Evolutionary conservation across 176 grass and related monocot species (phyloP).

Genomic region (Oryza meridionalis): DNA sequence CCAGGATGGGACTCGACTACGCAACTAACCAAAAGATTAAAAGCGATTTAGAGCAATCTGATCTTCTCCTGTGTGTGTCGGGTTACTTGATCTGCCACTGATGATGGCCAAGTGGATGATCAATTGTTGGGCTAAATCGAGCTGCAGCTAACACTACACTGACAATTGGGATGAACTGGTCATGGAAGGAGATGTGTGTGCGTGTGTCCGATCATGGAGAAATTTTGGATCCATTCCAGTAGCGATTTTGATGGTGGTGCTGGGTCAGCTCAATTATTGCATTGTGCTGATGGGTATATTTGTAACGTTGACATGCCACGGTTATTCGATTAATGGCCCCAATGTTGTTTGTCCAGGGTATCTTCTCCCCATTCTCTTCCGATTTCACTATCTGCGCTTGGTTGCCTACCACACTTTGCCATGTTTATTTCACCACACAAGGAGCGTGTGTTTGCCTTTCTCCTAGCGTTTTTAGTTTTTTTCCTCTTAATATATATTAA

Average conservation of each 20-base stretch:
- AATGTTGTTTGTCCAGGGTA: not conserved
- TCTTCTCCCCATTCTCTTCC: not conserved
- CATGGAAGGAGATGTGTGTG: not conserved
- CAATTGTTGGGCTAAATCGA: not conserved
- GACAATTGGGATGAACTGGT: slow-evolving; percentile 1
- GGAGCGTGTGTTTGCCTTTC: too few species aligned
- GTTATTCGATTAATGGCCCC: not conserved
- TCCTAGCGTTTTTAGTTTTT: too few species aligned
- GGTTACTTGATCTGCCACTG: not conserved
- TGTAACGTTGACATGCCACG: not conserved
- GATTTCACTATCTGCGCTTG: too few species aligned
- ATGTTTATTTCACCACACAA: too few species aligned
- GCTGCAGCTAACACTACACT: not conserved
- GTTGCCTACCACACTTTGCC: too few species aligned
- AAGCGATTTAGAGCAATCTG: slow-evolving; percentile 17
- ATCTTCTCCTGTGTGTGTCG: not conserved
- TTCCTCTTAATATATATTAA: too few species aligned
- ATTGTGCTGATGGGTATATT: not conserved
- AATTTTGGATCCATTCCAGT: not conserved
- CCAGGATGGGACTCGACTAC: not conserved
- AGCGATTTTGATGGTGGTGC: not conserved
- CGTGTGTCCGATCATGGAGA: not conserved
- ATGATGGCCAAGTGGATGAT: not conserved
- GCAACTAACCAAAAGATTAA: not conserved
- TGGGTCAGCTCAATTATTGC: slow-evolving; percentile 39